Evolutionary conservation across 1,284 basidiomycete species (phyloP).

Genomic region (Leucoagaricus sp.): DNA sequence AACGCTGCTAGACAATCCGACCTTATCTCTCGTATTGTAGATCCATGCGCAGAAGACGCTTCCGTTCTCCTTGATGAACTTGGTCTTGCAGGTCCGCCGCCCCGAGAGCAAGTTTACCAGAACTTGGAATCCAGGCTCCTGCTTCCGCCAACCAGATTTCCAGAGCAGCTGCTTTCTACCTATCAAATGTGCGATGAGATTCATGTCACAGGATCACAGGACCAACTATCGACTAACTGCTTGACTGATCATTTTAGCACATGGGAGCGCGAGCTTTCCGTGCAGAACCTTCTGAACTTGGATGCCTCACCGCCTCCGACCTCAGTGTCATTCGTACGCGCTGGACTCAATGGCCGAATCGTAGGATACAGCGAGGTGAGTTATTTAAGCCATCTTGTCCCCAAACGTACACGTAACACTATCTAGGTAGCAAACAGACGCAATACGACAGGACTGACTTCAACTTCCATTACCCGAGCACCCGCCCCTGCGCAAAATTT

Average conservation of each 20-base stretch:
- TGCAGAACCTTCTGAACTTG: slow-evolving; percentile 63
- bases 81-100: slow-evolving; percentile 56
- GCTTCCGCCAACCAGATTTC: slow-evolving; percentile 62
- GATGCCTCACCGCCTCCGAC: slow-evolving; percentile 79
- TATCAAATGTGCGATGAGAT: slow-evolving; percentile 79
- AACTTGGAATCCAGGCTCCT: slow-evolving; percentile 72
- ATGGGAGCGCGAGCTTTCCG: slow-evolving; percentile 63
- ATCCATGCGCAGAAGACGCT: slow-evolving; percentile 43
- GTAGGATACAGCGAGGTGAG: slow-evolving; percentile 78
- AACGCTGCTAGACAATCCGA: slow-evolving; percentile 30
- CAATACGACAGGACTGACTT: slow-evolving; percentile 64
- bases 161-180: slow-evolving; percentile 68
- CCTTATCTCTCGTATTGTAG: slow-evolving; percentile 49
- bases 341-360: slow-evolving; percentile 79
- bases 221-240: slow-evolving; percentile 21
- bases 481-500: slow-evolving; percentile 81
- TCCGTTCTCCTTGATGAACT: slow-evolving; percentile 48
- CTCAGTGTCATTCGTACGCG: slow-evolving; percentile 71
- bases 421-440: slow-evolving; percentile 52
- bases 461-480: slow-evolving; percentile 82
- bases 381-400: no score
- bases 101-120: slow-evolving; percentile 56
- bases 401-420: background rate
- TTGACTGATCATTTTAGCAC: slow-evolving; percentile 49
- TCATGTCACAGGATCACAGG: slow-evolving; percentile 16